A percentile compares a stretch with the other conserved stretches of the same genome.
These are phyloP conservation scores for Beauveria sp. DNA, from an alignment of 2,329 filamentous ascomycete genomes.

Conservation along the genomic window DNA sequence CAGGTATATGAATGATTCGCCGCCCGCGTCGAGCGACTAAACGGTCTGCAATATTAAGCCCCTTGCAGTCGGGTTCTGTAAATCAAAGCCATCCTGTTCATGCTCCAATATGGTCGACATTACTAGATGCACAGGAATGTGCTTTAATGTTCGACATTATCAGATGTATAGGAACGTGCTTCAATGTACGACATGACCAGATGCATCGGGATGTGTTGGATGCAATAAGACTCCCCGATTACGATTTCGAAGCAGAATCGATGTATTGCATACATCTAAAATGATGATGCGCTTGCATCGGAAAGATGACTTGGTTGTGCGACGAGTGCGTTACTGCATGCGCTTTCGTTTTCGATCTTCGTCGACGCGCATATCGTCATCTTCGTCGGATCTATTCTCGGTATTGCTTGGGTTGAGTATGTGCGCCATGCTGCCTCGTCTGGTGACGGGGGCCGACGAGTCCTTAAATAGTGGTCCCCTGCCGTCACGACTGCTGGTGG, in stretches of 20 bases:
- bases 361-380: slow-evolving; percentile 47
- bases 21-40: background rate
- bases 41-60: slow-evolving; percentile 5
- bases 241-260: too few relatives aligned
- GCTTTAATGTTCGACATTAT: too few relatives aligned
- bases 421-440: slow-evolving; percentile 54
- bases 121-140: background rate
- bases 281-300: too few relatives aligned
- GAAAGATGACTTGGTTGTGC: background rate
- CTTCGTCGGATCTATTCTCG: slow-evolving; percentile 47
- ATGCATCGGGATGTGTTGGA: too few relatives aligned
- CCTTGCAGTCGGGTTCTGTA: slow-evolving; percentile 8
- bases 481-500: slow-evolving; percentile 39
- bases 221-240: too few relatives aligned
- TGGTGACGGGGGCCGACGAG: slow-evolving; percentile 48
- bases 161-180: too few relatives aligned
- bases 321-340: slow-evolving; percentile 33
- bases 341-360: slow-evolving; percentile 57
- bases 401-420: slow-evolving; percentile 55
- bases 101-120: background rate
- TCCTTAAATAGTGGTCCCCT: slow-evolving; percentile 46
- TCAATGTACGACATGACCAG: too few relatives aligned
- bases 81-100: background rate
- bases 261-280: background rate
- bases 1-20: background rate